Conservation (phyloP, 179 eudicot genomes). For the Camellia oleifera region DNA sequence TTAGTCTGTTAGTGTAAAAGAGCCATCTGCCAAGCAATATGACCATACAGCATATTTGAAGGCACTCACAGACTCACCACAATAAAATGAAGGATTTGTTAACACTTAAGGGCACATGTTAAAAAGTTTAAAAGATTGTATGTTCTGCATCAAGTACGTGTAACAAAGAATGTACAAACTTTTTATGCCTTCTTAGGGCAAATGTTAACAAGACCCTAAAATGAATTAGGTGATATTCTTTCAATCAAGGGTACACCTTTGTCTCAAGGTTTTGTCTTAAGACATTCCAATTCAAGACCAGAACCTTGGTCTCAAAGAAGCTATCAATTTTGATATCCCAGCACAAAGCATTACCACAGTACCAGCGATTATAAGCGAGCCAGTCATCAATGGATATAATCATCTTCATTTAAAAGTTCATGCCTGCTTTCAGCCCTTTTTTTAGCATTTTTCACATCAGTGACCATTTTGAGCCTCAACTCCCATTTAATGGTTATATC, state of each 20-base stretch:
- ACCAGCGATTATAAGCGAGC: no score
- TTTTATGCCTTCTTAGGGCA: no score
- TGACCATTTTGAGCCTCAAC: constrained; percentile 2
- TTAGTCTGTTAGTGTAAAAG: not conserved
- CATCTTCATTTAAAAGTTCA: not conserved
- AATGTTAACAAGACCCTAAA: not conserved
- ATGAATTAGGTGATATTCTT: not conserved
- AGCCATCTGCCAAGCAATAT: not conserved
- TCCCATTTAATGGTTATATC: not conserved
- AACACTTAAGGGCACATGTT: no score
- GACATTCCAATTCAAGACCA: not conserved
- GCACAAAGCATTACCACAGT: no score
- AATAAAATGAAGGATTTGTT: not conserved
- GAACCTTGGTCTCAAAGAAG: no score
- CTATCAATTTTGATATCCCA: no score
- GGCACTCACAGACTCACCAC: no score
- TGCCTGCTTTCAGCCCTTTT: not conserved
- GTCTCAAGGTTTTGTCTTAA: not conserved
- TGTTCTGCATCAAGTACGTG: no score
- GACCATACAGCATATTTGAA: not conserved
- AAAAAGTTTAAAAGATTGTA: no score
- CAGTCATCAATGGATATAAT: not conserved
- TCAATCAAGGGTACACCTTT: not conserved
- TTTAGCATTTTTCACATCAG: not conserved
- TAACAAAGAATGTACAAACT: no score